A percentile compares a stretch with the other conserved stretches of the same genome.
Conservation (phyloP, 495 filamentous ascomycete genomes). For the Polyplosphaeria fusca region DNA sequence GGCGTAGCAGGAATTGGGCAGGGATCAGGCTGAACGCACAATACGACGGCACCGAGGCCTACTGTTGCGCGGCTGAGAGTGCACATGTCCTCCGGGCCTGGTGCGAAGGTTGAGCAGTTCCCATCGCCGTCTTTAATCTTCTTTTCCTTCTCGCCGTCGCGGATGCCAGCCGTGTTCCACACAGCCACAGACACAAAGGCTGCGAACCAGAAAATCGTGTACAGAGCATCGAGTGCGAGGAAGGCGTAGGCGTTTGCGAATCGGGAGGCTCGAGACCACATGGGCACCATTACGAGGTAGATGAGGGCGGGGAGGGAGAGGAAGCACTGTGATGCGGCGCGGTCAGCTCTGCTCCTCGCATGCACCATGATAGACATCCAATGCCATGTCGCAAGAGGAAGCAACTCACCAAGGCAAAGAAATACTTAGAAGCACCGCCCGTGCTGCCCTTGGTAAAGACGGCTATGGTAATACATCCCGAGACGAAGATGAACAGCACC, state of each 20-base stretch:
- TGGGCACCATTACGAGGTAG: slow-evolving; percentile 77
- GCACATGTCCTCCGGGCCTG: slow-evolving; percentile 58
- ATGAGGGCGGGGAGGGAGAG: slow-evolving; percentile 76
- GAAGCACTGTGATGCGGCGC: slow-evolving; percentile 64
- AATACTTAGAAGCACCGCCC: slow-evolving; percentile 69
- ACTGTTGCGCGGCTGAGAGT: slow-evolving; percentile 71
- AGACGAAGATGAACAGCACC: slow-evolving; percentile 63
- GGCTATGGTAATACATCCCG: slow-evolving; percentile 69
- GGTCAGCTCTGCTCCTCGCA: slow-evolving; percentile 6
- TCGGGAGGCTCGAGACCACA: slow-evolving; percentile 75
- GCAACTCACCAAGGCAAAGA: slow-evolving; percentile 68
- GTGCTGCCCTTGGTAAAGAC: slow-evolving; percentile 65
- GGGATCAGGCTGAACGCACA: slow-evolving; percentile 79
- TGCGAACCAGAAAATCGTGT: slow-evolving; percentile 76
- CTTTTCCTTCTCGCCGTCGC: slow-evolving; percentile 36
- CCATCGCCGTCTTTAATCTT: slow-evolving; percentile 40
- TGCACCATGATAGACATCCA: neutral
- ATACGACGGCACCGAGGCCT: slow-evolving; percentile 76
- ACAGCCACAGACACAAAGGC: slow-evolving; percentile 74
- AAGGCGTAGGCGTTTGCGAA: slow-evolving; percentile 82
- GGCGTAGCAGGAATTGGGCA: slow-evolving; percentile 34
- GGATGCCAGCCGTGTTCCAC: slow-evolving; percentile 53
- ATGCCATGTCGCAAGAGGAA: neutral
- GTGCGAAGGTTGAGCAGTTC: slow-evolving; percentile 51
- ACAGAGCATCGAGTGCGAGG: slow-evolving; percentile 68